Base-by-base conservation (phyloP, 129 eudicot species). In the Deinandra increscens region DNA sequence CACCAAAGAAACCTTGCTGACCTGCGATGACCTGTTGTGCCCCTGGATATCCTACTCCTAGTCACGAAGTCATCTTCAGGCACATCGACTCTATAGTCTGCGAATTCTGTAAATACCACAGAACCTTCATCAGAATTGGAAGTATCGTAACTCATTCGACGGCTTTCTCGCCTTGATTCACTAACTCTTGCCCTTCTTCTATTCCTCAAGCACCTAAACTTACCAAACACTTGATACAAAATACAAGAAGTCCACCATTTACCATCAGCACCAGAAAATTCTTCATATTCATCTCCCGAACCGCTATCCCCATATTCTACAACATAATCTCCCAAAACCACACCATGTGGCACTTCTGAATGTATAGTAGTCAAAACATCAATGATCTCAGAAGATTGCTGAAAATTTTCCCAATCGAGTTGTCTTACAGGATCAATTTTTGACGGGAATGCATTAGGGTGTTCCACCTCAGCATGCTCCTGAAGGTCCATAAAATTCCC, bases 211-310 rank as follows among this genome's bases (percentile, higher is more conserved):
- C 73, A 79, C 82, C 96, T 75, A 74, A 91, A 79, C 20, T 91
- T 91, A 54, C 82, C 90, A 78, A 91, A 91, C 6, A 91, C 97
- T 73, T 85, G 88, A 78, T 88, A 91, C 66, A 91, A 80, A 39
- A 91, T 88, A 70, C 98, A 91, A 6, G 98, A 91, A 9, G 91
- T 91, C 98, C 98, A 91, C 98, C 98, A 91, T 61, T 86, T 91
- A n/a, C 96, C 96, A 64, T 88, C 89, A 50, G 69, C 89, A 60
- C 95, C 89, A 7, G 84, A 91, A 64, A 86, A 88, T 71, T 86
- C 87, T 41, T 88, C 98, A 75, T 61, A 88, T 39, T 91, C 98
- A 74, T 91, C 98, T 31, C 85, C 95, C 15, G 91, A 84, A 51
- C 85, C 87, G 39, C 82, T 82, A 76, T 88, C 89, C 29, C 97